Evolutionary conservation across 2,329 filamentous ascomycete genomes (phyloP).

Genomic region (Epichloe aotearoae): DNA sequence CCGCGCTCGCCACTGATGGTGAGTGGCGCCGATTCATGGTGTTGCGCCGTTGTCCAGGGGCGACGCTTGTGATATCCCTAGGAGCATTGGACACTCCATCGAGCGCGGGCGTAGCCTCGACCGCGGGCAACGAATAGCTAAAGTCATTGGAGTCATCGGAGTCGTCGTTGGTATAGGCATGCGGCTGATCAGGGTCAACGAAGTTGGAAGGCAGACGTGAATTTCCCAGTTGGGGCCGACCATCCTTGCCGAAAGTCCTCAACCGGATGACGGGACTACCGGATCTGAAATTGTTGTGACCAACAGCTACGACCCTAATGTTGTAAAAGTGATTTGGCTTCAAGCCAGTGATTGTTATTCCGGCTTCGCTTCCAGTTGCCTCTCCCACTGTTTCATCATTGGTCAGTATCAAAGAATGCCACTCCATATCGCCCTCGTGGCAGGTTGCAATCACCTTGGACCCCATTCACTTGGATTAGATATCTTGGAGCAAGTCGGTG

Average conservation of each 20-base stretch:
- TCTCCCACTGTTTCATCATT: conserved; percentile 55
- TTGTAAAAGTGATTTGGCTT: conserved; percentile 85
- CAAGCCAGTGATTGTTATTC: conserved; percentile 82
- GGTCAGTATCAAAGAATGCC: background rate
- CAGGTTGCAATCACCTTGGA: conserved; percentile 53
- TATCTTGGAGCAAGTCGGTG: conserved; percentile 68
- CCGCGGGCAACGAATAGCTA: conserved; percentile 35
- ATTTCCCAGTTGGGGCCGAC: conserved; percentile 45
- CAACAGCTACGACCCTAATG: conserved; percentile 82
- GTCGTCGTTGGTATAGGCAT: conserved; percentile 26
- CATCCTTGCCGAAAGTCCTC: conserved; percentile 57
- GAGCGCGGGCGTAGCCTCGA: conserved; percentile 49
- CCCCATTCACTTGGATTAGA: conserved; percentile 84
- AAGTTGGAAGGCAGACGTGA: conserved; percentile 44
- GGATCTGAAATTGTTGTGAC: conserved; percentile 82
- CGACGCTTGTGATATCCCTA: conserved; percentile 46
- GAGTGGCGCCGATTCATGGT: conserved; percentile 66
- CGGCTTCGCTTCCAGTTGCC: conserved; percentile 38
- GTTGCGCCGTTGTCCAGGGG: conserved; percentile 25
- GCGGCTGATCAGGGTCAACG: conserved; percentile 35
- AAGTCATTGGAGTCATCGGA: conserved; percentile 34
- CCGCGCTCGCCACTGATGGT: conserved; percentile 49
- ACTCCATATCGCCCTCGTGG: background rate
- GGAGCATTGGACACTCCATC: conserved; percentile 47
- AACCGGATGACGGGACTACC: conserved; percentile 76